A percentile compares a stretch with the other conserved stretches of the same genome.
Conservation (phyloP, 2,329 filamentous ascomycete genomes). For the Phyllosticta paracitricarpa region DNA sequence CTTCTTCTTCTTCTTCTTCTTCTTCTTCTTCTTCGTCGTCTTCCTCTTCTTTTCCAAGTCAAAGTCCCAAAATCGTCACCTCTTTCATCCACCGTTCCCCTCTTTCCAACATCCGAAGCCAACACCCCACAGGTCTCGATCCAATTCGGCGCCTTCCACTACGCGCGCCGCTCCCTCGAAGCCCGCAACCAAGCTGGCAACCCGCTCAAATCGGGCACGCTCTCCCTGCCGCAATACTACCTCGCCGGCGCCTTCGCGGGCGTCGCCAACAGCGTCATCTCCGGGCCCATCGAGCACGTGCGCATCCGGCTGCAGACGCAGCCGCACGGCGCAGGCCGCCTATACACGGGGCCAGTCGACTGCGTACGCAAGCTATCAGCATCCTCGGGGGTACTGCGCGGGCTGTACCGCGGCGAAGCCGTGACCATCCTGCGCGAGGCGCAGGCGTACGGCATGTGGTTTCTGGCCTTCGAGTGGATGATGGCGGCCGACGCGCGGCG, state of each 20-base stretch:
- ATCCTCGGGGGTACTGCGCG: constrained; percentile 57
- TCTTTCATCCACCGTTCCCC: background rate
- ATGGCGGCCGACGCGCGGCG: constrained; percentile 83
- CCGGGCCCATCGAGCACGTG: constrained; percentile 90
- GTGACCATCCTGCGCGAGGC: constrained; percentile 85
- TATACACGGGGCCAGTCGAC: constrained; percentile 80
- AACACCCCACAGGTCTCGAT: constrained; percentile 53
- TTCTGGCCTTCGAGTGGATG: constrained; percentile 86
- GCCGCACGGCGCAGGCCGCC: constrained; percentile 67
- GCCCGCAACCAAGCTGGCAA: constrained; percentile 49
- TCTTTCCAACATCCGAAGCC: background rate
- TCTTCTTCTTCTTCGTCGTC: background rate
- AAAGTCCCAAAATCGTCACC: background rate
- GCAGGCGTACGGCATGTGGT: constrained; percentile 93
- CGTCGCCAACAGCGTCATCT: constrained; percentile 78
- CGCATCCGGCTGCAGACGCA: constrained; percentile 94
- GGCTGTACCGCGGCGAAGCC: constrained; percentile 76
- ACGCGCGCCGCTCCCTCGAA: constrained; percentile 79
- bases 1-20: background rate
- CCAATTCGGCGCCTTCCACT: constrained; percentile 95
- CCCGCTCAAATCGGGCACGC: constrained; percentile 26
- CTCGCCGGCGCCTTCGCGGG: constrained; percentile 85
- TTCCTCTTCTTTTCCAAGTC: background rate
- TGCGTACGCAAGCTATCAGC: constrained; percentile 76
- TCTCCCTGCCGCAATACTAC: constrained; percentile 83